These are phyloP conservation scores for Agroathelia rolfsii DNA, from an alignment of 1,284 basidiomycete species.

Conservation along the genomic window DNA sequence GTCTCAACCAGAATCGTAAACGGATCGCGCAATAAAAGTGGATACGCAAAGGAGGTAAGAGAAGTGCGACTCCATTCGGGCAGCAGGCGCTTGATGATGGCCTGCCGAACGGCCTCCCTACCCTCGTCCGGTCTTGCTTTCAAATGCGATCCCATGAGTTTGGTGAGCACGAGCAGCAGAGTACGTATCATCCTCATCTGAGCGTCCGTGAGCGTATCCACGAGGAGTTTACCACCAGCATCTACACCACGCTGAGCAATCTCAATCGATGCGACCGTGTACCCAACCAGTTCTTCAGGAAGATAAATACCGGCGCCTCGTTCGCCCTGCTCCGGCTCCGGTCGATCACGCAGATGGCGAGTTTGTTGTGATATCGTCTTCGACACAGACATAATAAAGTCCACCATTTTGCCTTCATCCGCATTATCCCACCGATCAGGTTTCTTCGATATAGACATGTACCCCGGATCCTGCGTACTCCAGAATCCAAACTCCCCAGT, in stretches of 20 bases:
- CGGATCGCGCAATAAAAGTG: conserved; percentile 79
- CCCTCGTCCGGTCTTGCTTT: conserved; percentile 60
- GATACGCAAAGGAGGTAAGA: conserved; percentile 64
- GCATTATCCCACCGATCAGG: conserved; percentile 37
- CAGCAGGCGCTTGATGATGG: conserved; percentile 77
- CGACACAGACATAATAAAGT: conserved; percentile 62
- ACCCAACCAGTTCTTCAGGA: conserved; percentile 84
- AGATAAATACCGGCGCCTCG: conserved; percentile 76
- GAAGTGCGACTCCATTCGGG: conserved; percentile 85
- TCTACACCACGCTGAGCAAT: conserved; percentile 67
- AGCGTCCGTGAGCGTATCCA: conserved; percentile 70
- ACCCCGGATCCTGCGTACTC: conserved; percentile 68
- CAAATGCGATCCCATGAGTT: conserved; percentile 60
- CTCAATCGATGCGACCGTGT: conserved; percentile 80
- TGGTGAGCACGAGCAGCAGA: conserved; percentile 58
- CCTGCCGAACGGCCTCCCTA: conserved; percentile 64
- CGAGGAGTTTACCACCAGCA: conserved; percentile 40
- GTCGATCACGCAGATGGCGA: conserved; percentile 61
- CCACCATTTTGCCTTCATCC: conserved; percentile 66
- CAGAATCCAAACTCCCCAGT: conserved; percentile 81
- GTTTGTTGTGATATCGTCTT: conserved; percentile 68
- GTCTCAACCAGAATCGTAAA: conserved; percentile 82
- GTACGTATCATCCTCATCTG: conserved; percentile 73
- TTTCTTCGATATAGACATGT: conserved; percentile 43
- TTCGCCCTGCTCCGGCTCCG: conserved; percentile 62